These are phyloP conservation scores for Scorias spongiosa DNA, from an alignment of 2,329 filamentous ascomycete species.

Conservation along the genomic window DNA sequence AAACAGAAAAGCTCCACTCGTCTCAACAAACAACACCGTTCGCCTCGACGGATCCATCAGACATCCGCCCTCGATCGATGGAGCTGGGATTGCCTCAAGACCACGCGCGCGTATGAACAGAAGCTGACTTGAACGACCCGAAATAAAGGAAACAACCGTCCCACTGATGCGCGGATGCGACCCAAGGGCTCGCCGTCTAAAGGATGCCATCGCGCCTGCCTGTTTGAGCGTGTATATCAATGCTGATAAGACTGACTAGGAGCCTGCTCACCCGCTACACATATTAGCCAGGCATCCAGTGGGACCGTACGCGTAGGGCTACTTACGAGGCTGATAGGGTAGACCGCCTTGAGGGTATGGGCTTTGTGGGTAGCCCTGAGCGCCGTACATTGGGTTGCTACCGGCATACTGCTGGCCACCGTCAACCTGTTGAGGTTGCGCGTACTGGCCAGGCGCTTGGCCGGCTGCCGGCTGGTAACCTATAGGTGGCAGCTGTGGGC, in stretches of 20 bases:
- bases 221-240: background rate
- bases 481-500: constrained; percentile 36
- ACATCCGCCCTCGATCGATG: background rate
- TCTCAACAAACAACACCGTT: background rate
- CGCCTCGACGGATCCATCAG: background rate
- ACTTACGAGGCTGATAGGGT: constrained; percentile 29
- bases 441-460: constrained; percentile 30
- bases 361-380: constrained; percentile 35
- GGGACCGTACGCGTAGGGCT: background rate
- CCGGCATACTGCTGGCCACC: constrained; percentile 34
- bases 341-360: constrained; percentile 33
- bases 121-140: too few species aligned
- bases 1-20: too few species aligned
- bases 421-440: constrained; percentile 30
- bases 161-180: too few species aligned
- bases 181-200: too few species aligned
- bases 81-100: too few species aligned
- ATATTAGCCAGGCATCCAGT: background rate
- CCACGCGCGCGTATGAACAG: background rate
- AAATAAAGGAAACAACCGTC: too few species aligned
- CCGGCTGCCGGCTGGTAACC: constrained; percentile 34
- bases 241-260: background rate
- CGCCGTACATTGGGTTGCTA: constrained; percentile 24
- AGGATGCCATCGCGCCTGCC: background rate
- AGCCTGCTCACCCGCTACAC: background rate